A percentile compares a stretch with the other conserved stretches of the same genome.
Conservation (phyloP, 768 basidiomycete genomes). For the Podaxis rugospora region DNA sequence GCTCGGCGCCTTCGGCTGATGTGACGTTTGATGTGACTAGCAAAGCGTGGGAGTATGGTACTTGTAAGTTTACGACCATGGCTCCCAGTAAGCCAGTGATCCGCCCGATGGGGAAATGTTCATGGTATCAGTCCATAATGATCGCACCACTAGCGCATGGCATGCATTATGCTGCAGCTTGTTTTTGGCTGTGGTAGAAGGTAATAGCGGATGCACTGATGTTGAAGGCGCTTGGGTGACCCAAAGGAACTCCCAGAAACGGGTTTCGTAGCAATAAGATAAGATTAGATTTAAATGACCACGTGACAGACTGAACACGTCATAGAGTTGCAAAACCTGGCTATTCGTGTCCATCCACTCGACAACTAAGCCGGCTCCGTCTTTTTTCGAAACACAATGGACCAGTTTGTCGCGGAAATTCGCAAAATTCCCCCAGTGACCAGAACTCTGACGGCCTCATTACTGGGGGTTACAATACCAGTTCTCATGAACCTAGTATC, state of each 20-base stretch:
- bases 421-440: constrained; percentile 84
- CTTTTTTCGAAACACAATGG: constrained; percentile 27
- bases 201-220: not conserved
- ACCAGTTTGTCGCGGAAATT: constrained; percentile 52
- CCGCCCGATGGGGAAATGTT: too few relatives aligned
- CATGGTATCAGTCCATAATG: too few relatives aligned
- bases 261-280: not conserved
- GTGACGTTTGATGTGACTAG: too few relatives aligned
- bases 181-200: not conserved
- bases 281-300: too few relatives aligned
- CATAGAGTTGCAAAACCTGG: too few relatives aligned
- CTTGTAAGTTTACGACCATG: too few relatives aligned
- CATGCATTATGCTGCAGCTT: too few relatives aligned
- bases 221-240: not conserved
- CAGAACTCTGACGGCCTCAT: constrained; percentile 59
- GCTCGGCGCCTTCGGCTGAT: too few relatives aligned
- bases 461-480: constrained; percentile 56
- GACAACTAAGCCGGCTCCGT: not conserved
- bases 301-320: too few relatives aligned
- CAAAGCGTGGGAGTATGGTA: too few relatives aligned
- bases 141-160: too few relatives aligned
- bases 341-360: not conserved
- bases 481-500: constrained; percentile 50
- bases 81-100: too few relatives aligned
- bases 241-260: not conserved